These are phyloP conservation scores for Odonthalia washingtoniensis DNA, from an alignment of 31 red algal species.

Conservation along the genomic window DNA sequence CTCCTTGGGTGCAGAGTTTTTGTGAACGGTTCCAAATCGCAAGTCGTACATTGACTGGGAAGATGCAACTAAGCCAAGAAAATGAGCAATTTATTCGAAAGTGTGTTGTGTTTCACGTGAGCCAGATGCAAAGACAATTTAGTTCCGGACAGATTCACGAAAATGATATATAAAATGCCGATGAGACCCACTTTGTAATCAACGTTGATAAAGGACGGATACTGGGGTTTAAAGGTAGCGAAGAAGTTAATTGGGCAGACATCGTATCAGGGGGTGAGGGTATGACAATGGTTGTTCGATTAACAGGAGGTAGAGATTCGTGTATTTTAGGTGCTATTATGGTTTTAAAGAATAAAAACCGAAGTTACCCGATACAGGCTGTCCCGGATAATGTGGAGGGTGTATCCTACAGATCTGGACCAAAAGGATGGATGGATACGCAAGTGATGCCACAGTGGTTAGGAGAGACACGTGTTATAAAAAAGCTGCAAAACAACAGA, in stretches of 20 bases:
- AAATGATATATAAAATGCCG: constrained; percentile 8
- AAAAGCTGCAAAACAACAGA: neutral
- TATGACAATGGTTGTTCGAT: neutral
- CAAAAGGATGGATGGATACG: too few relatives aligned
- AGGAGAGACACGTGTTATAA: neutral
- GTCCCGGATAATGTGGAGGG: too few relatives aligned
- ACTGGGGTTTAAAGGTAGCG: neutral
- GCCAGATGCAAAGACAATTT: neutral
- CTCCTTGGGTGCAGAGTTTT: constrained; percentile 12
- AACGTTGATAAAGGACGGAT: constrained; percentile 4
- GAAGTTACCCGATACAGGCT: too few relatives aligned
- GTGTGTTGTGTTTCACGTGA: neutral
- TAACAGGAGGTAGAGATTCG: constrained; percentile 9
- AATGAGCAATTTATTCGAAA: constrained; percentile 3
- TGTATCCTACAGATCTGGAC: too few relatives aligned
- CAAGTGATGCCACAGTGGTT: constrained; percentile 9
- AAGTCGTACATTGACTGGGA: constrained; percentile 12
- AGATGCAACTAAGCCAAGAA: neutral
- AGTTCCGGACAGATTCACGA: neutral
- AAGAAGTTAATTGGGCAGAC: neutral
- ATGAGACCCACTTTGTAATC: constrained; percentile 20
- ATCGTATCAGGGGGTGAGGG: constrained; percentile 3
- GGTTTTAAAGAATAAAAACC: constrained; percentile 41
- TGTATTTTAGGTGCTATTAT: constrained; percentile 1
- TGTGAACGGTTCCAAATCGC: constrained; percentile 19